Evolutionary conservation across 2,329 filamentous ascomycete species (phyloP), one percentile per base, ranked within the genome.

Genomic region (Microdochium paspali): DNA sequence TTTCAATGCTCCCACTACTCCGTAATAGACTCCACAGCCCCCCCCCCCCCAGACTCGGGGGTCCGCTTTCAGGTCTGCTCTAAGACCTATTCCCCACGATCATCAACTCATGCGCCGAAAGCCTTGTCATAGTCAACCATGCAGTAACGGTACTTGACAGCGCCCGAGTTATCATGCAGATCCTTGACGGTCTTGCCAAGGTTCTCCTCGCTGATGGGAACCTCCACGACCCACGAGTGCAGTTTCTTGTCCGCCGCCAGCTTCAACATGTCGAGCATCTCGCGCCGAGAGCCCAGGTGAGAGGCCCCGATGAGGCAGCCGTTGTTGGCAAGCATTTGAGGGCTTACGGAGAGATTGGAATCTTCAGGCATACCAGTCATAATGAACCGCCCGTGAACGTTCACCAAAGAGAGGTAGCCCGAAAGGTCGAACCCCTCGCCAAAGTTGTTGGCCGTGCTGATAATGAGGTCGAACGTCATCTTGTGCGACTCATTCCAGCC

Each of bases 301-400:
- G 80, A 85, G 39, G 77, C 77, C 40, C 83, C 82, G 57, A 90
- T 84, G 57, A 85, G 74, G 63, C 79, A 80, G 39, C 88, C 88
- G 66, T 91, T 94, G 54, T 66, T 66, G 50, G 87, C 74, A 58
- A 95, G 84, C 60, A 80, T 80, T 71, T 90, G 85, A 45, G 85
- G 83, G 67, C 79, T 82, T 54, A 93, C 74, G 47, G 73, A 68
- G 49, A 87, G 80, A 10, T 87, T 80, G 42, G 84, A 80, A 51
- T 87, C 84, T 61, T 90, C 86, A 3, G 87, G 87, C 59, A 93
- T 73, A 39, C 87, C 87, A 47, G 91, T 85, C 58, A 78, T 86
- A 63, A 91, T 79, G 80, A 86, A 93, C 61, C 76, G 78, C 49
- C 85, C 87, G 68, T 90, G 86, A 49, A 91, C 82, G 66, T 91